phyloP scores from a whole-genome alignment of 2,329 filamentous ascomycete species.

The Xylariaceae sp. region DNA sequence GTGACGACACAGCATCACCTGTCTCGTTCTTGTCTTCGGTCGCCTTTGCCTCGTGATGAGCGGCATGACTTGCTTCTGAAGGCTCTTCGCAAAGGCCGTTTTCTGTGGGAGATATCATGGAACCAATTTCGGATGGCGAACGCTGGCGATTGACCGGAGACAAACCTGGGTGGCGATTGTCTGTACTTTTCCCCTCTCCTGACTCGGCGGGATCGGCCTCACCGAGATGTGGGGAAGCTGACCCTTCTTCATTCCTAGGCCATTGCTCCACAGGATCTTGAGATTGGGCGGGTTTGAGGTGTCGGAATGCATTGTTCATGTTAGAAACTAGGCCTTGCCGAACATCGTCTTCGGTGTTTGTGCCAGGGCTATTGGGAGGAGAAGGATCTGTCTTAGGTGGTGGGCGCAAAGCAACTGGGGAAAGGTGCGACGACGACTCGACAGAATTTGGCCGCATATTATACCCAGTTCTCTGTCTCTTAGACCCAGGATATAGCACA shows the following conservation, averaged over 20 bases:
- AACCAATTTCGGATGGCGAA: not conserved
- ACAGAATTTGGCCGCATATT: conserved; percentile 2
- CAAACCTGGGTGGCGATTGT: not conserved
- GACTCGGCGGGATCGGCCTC: not conserved
- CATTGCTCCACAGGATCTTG: not conserved
- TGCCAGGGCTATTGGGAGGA: conserved; percentile 3
- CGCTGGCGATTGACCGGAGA: not conserved
- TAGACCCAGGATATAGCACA: conserved; percentile 16
- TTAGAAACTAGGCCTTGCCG: conserved; percentile 18
- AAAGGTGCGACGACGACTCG: conserved; percentile 3
- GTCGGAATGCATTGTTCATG: conserved; percentile 21
- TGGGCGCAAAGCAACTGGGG: not conserved
- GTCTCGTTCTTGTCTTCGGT: not conserved
- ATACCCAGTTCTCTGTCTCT: conserved; percentile 19
- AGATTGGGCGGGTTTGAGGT: not conserved
- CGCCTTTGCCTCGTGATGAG: not conserved
- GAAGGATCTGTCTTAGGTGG: not conserved
- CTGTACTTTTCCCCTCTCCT: not conserved
- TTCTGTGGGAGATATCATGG: not conserved
- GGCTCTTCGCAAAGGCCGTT: not conserved
- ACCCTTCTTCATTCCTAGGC: not conserved
- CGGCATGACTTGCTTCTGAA: not conserved
- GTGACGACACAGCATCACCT: not conserved
- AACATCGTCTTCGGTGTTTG: conserved; percentile 17
- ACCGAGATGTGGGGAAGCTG: not conserved